These are phyloP conservation scores for Russula vinacea DNA, from an alignment of 768 basidiomycete species.

Conservation along the genomic window DNA sequence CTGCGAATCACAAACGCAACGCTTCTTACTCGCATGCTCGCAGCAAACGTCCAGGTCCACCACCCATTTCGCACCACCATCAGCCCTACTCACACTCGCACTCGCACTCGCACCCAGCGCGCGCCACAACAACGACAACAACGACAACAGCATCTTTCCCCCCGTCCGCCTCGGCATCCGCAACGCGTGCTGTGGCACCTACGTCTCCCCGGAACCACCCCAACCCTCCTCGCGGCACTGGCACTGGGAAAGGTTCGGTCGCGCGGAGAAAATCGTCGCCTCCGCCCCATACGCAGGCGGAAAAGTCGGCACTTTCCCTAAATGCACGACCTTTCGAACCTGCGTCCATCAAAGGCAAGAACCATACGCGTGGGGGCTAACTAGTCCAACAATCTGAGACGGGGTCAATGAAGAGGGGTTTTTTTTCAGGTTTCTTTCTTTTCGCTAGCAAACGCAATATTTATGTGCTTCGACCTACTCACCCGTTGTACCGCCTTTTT, in stretches of 20 bases:
- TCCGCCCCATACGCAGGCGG: conserved; percentile 18
- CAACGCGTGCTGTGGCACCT: conserved; percentile 4
- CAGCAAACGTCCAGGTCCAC: conserved; percentile 21
- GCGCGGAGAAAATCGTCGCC: conserved; percentile 27
- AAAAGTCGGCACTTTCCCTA: conserved; percentile 47
- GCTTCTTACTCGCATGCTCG: conserved; percentile 7
- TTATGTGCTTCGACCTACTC: background rate
- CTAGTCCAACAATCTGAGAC: background rate
- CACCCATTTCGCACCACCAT: conserved; percentile 7
- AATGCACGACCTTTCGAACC: conserved; percentile 57
- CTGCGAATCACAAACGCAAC: conserved; percentile 10
- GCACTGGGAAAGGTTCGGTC: conserved; percentile 28
- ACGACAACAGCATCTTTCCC: background rate
- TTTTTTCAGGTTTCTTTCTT: too few relatives aligned
- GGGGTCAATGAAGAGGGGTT: background rate
- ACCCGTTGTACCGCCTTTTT: conserved; percentile 8
- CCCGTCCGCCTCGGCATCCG: conserved; percentile 4
- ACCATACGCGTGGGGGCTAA: background rate
- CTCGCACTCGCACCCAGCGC: conserved; percentile 10
- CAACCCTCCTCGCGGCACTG: conserved; percentile 5
- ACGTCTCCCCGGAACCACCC: conserved; percentile 6
- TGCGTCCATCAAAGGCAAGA: conserved; percentile 31
- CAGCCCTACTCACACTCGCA: conserved; percentile 5
- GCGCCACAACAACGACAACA: background rate
- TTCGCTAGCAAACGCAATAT: conserved; percentile 11